Base-by-base conservation (phyloP, 495 filamentous ascomycete genomes). In the Aspergillus leporis region DNA sequence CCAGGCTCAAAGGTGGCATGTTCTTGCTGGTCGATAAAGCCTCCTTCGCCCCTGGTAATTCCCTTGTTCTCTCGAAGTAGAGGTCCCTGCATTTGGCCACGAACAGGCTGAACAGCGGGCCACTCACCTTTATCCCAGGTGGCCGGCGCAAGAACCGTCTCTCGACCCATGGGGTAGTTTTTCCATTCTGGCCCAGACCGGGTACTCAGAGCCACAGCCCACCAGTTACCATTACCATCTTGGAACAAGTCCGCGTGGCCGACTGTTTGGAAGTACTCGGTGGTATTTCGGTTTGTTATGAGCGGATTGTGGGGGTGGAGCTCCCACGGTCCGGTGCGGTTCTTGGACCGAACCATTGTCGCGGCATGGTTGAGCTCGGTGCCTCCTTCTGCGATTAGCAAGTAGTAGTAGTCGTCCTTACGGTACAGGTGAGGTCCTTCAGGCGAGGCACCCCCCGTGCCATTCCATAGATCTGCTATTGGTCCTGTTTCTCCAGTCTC, bases 391-490 rank as follows among this genome's bases (percentile, higher is more conserved):
- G 84, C 85, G 40, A 82, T 81, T 57, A 88, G 64, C 36, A 89
- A 73, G 58, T 89, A 88, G 62, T 87, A 87, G 70, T 78, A 87
- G 0, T 77, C 83, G 59, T 84, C 83, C 49, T 83, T 83, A 53
- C 78, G 78, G 67, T 86, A 88, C 19, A 87, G 61, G 55, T 87
- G 85, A 6, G 85, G 83, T 5, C 84, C 84, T 66, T 87, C 85
- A 6, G 83, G 81, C 21, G 66, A 74, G 12, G 68, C 63, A 13
- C 70, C 75, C 25, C 77, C 77, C 13, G 76, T 80, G 7, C 82
- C 83, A 46, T 77, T 82, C 78, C 80, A 83, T 31, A 84, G 70
- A 9, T 63, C 70, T 4, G 63, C 64, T 0, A 56, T 40, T 2
- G 70, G 65, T 13, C 73, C 69, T 25, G 70, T 67, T 16, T 64